Evolutionary conservation across 257 asterid species (phyloP), one percentile per base, ranked within the genome.

Genomic region (Solanum habrochaites): DNA sequence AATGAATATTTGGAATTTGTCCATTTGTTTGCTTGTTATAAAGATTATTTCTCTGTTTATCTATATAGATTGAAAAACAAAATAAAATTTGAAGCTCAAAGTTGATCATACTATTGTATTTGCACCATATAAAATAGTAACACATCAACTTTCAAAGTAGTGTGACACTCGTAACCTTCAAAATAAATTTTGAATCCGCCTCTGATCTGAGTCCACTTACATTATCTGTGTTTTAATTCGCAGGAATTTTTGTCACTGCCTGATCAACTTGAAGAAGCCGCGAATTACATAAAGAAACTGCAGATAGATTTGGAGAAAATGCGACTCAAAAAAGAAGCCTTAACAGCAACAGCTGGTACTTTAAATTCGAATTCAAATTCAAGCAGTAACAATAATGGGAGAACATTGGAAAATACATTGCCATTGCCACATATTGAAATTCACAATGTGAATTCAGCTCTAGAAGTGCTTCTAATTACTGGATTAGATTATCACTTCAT

Each of bases 261-360:
- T 8, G 98, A 94, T 86, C 98, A 92, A 87, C 86, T 96, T 1
- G 94, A 91, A 14, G 93, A 88, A 83, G 98, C 98, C 7, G 88
- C 92, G 0, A 91, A 88, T 60, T 90, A 96, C 89, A 94, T 95
- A 39, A 94, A 91, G 89, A 89, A 86, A 82, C 86, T 92, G 77
- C 90, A 93, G 74, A 70, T 75, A 13, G 90, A 89, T 56, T 8
- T 95, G 91, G 96, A 94, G 89, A 89, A 88, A 75, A 66, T 91
- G 98, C 94, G 88, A 89, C 88, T 89, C 91, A 93, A 87, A 90
- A 95, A 91, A 78, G 87, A 90, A 42, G 37, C 64, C 25, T 64
- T 90, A 9, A 12, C 58, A 29, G 86, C 45, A 37, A n/a, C 13
- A 23, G 8, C 2, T 35, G 40, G 82, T 70, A 74, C 71, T 29